Percentiles rank a stretch among this genome's conserved stretches.
Evolutionary conservation across 2,329 filamentous ascomycete species (phyloP).

Genomic region (Ilyonectria sp.): DNA sequence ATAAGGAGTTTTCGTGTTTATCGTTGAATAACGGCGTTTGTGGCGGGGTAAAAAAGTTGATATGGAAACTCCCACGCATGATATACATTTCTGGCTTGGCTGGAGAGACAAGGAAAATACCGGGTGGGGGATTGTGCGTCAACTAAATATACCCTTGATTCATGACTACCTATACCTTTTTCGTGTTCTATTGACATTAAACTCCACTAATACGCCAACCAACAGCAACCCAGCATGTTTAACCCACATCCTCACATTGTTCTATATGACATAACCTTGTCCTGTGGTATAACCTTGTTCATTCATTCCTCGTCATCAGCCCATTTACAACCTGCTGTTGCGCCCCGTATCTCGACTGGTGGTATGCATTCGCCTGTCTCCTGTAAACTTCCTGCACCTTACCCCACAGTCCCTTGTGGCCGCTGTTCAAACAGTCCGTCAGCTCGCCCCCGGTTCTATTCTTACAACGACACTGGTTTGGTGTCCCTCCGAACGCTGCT

Average conservation of each 20-base stretch:
- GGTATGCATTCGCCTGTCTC: slow-evolving; percentile 42
- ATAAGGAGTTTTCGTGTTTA: slow-evolving; percentile 8
- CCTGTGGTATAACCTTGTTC: slow-evolving; percentile 7
- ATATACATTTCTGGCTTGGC: slow-evolving; percentile 2
- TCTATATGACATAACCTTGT: neutral
- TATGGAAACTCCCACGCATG: slow-evolving; percentile 10
- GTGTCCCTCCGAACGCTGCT: slow-evolving; percentile 48
- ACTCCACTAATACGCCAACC: neutral
- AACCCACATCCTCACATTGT: neutral
- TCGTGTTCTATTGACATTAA: neutral
- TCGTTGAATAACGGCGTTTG: slow-evolving; percentile 24
- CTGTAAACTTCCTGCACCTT: slow-evolving; percentile 50
- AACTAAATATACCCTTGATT: slow-evolving; percentile 21
- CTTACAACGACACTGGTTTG: slow-evolving; percentile 48
- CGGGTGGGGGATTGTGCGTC: slow-evolving; percentile 9
- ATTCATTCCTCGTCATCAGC: slow-evolving; percentile 15
- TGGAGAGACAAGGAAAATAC: neutral
- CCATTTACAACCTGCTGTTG: slow-evolving; percentile 43
- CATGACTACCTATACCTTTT: slow-evolving; percentile 2
- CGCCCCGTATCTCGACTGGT: slow-evolving; percentile 38
- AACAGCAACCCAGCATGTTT: neutral
- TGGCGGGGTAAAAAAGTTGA: slow-evolving; percentile 9
- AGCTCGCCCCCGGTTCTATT: slow-evolving; percentile 43
- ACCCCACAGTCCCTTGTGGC: slow-evolving; percentile 50
- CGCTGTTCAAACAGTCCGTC: slow-evolving; percentile 42